phyloP scores from a whole-genome alignment of 2,329 filamentous ascomycete genomes.

The Fusarium abutilonis region DNA sequence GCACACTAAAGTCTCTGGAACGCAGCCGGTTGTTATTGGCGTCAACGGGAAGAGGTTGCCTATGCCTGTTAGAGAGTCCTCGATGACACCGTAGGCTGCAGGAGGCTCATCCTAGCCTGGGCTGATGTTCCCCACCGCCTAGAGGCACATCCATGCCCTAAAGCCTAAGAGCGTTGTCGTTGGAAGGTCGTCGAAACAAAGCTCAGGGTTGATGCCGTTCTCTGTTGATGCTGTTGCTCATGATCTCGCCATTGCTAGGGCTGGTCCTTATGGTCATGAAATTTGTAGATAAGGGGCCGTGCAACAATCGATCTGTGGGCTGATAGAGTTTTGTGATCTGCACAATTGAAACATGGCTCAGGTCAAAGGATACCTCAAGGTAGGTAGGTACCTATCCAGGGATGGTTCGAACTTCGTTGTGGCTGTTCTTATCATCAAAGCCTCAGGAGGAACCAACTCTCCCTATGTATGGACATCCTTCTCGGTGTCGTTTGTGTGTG shows the following conservation, averaged over 20 bases:
- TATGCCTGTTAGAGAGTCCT: slow-evolving; percentile 25
- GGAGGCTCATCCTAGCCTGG: slow-evolving; percentile 32
- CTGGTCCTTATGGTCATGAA: slow-evolving; percentile 1
- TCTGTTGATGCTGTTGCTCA: slow-evolving; percentile 15
- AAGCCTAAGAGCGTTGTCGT: slow-evolving; percentile 23
- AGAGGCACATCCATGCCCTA: slow-evolving; percentile 34
- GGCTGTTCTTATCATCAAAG: slow-evolving; percentile 34
- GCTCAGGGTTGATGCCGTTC: slow-evolving; percentile 12
- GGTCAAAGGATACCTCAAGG: slow-evolving; percentile 23
- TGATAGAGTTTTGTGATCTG: slow-evolving; percentile 18
- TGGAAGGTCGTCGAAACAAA: slow-evolving; percentile 30
- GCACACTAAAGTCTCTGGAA: slow-evolving; percentile 33
- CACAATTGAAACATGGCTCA: slow-evolving; percentile 29
- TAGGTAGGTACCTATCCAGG: slow-evolving; percentile 3
- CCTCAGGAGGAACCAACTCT: too few relatives aligned
- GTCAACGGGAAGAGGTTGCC: slow-evolving; percentile 25
- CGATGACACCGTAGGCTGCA: slow-evolving; percentile 31
- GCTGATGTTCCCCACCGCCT: slow-evolving; percentile 35
- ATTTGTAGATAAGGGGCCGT: neutral
- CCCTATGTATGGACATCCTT: slow-evolving; percentile 8
- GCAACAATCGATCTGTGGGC: neutral
- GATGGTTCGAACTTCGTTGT: slow-evolving; percentile 5
- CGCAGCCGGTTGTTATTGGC: slow-evolving; percentile 29
- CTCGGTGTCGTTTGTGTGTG: neutral
- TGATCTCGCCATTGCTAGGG: slow-evolving; percentile 20